Evolutionary conservation across 108 stramenopile species (phyloP), one percentile per base, ranked within the genome.

Genomic region (Chaetoceros muelleri): DNA sequence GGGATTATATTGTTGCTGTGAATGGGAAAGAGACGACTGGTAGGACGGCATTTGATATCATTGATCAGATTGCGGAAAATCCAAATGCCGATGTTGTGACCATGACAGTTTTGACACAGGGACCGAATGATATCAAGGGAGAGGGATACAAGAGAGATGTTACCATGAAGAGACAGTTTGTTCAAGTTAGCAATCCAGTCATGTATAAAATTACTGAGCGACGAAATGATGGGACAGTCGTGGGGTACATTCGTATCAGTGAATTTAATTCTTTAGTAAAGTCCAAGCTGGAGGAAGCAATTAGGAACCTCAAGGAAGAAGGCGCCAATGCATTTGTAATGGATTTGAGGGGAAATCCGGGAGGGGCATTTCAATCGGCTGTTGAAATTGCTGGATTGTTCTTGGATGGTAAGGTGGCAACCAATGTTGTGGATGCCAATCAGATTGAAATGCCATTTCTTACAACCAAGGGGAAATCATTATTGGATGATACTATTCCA

Each of bases 361-460:
- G 97, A 2, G 97, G 97, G 20, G 88, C 93, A 21, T 95, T 98
- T 56, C 95, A 98, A 64, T 70, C 73, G 13, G 97, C 97, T 8
- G 78, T 98, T 0, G 87, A 93, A 53, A 88, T 96, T 59, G 94
- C 95, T 24, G 69, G 84, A n/a, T 55, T 98, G 13, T 94, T 94
- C 58, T 61, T 85, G 53, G 71, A 66, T 45, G 78, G 87, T 56
- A 65, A 76, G n/a, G 71, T 87, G n/a, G 85, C 53, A 3, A 74
- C 81, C 24, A 81, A 90, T 59, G 85, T 90, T 1, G 79, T 86
- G 0, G 90, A 87, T 44, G 71, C 76, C n/a, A 79, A 84, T 46
- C 63, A 76, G 2, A 73, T 80, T 2, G 72, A 76, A 27, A 58
- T 84, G 56, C 82, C 84, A 20, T 87, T 83, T 52, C 74, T 75